Evolutionary conservation across 805 yeast genomes (phyloP).

Genomic region (Ogataea saltuana): DNA sequence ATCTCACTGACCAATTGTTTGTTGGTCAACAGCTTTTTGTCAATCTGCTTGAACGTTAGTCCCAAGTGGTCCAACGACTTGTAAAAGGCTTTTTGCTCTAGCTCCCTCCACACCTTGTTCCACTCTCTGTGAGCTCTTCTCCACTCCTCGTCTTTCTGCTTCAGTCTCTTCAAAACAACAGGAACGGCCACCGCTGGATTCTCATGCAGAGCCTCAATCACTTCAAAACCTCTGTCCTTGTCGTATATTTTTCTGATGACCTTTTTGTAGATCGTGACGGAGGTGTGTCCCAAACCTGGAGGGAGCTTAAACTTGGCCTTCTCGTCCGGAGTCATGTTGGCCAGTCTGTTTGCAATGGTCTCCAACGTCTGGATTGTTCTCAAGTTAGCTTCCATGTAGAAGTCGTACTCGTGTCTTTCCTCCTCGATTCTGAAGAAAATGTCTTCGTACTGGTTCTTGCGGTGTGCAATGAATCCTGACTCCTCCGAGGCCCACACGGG

Average conservation of each 20-base stretch:
- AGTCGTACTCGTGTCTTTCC: constrained; percentile 96
- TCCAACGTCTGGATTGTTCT: constrained; percentile 95
- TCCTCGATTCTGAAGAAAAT: constrained; percentile 93
- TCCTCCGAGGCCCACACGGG: constrained; percentile 99
- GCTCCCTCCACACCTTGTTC: constrained; percentile 98
- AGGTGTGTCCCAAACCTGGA: constrained; percentile 90
- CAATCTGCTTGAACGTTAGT: constrained; percentile 93
- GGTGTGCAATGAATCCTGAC: constrained; percentile 97
- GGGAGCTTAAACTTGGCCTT: constrained; percentile 83
- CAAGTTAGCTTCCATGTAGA: constrained; percentile 89
- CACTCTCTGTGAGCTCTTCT: constrained; percentile 96
- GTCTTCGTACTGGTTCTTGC: constrained; percentile 97
- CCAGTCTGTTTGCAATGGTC: constrained; percentile 90
- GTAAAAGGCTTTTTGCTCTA: constrained; percentile 92
- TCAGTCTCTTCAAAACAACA: constrained; percentile 83
- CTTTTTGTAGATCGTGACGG: constrained; percentile 88
- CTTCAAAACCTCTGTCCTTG: constrained; percentile 93
- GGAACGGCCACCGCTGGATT: constrained; percentile 96
- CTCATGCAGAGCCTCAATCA: constrained; percentile 92
- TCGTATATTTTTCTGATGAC: constrained; percentile 91
- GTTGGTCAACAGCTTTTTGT: constrained; percentile 85
- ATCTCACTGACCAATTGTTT: constrained; percentile 90
- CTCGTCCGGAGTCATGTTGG: constrained; percentile 90
- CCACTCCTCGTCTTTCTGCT: constrained; percentile 99
- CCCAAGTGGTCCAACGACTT: constrained; percentile 96